Evolutionary conservation across 768 basidiomycete genomes (phyloP).

Genomic region (Collybiopsis luxurians): DNA sequence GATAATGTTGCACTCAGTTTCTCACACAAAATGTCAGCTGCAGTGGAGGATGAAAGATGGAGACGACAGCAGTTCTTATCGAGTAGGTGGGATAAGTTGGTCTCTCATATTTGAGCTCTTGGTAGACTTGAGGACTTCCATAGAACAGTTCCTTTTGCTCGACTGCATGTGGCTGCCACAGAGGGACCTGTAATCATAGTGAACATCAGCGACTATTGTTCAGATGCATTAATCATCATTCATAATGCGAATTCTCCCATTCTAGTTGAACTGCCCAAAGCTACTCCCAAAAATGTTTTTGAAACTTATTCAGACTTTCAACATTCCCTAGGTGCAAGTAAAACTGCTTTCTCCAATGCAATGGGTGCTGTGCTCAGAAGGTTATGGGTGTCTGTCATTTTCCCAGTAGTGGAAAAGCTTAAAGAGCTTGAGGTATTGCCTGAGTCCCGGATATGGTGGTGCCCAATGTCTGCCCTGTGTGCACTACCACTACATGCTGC

Average conservation of each 20-base stretch:
- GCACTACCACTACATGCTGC: constrained; percentile 28
- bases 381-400: constrained; percentile 24
- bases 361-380: constrained; percentile 13
- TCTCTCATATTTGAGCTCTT: constrained; percentile 19
- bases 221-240: constrained; percentile 16
- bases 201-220: constrained; percentile 7
- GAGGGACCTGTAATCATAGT: not conserved
- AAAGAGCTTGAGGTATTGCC: not conserved
- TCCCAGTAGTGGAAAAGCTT: constrained; percentile 20
- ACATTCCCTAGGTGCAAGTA: too few relatives aligned
- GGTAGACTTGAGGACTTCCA: constrained; percentile 21
- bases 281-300: not conserved
- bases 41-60: not conserved
- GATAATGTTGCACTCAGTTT: too few relatives aligned
- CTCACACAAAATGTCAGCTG: not conserved
- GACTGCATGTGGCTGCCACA: constrained; percentile 17
- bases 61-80: constrained; percentile 7
- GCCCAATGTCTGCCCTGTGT: constrained; percentile 21
- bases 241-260: not conserved
- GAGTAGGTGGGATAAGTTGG: constrained; percentile 17
- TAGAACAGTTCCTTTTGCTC: constrained; percentile 14
- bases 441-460: constrained; percentile 19
- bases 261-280: constrained; percentile 9
- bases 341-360: too few relatives aligned
- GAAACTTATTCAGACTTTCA: too few relatives aligned